Conservation (phyloP, 371 early-diverging fungal genomes). For the Actinomucor elegans region DNA sequence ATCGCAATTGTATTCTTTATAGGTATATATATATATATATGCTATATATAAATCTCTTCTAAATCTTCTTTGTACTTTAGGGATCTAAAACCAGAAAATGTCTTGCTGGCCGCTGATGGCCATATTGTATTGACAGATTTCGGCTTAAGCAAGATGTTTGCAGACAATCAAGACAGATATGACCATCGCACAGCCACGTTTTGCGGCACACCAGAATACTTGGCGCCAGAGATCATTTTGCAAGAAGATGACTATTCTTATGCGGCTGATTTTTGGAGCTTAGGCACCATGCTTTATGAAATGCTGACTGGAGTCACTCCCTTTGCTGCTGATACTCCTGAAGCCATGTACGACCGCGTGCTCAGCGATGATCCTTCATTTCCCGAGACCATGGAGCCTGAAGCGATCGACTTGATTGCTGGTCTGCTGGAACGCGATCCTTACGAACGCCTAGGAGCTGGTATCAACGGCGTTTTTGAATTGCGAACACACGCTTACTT, state of each 20-base stretch:
- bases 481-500: constrained; percentile 74
- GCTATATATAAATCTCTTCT: too few species aligned
- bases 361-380: constrained; percentile 70
- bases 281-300: constrained; percentile 92
- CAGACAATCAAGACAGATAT: constrained; percentile 31
- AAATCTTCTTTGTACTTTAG: constrained; percentile 33
- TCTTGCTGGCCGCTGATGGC: constrained; percentile 64
- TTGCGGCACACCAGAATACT: constrained; percentile 93
- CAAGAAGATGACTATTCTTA: constrained; percentile 77
- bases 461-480: constrained; percentile 52
- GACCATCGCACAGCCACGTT: constrained; percentile 80
- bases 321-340: constrained; percentile 69
- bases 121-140: constrained; percentile 76
- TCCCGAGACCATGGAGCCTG: constrained; percentile 53
- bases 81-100: constrained; percentile 70
- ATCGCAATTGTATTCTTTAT: constrained; percentile 74
- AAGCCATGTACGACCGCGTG: constrained; percentile 78
- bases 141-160: constrained; percentile 68
- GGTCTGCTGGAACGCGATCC: constrained; percentile 73
- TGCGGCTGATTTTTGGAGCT: constrained; percentile 96
- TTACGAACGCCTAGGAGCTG: constrained; percentile 58
- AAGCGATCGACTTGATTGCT: constrained; percentile 53
- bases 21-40: constrained; percentile 52
- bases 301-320: constrained; percentile 74
- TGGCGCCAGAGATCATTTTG: constrained; percentile 89